These are phyloP conservation scores for Scheffersomyces parashehatae DNA, from an alignment of 1,139 yeast species.

Conservation along the genomic window DNA sequence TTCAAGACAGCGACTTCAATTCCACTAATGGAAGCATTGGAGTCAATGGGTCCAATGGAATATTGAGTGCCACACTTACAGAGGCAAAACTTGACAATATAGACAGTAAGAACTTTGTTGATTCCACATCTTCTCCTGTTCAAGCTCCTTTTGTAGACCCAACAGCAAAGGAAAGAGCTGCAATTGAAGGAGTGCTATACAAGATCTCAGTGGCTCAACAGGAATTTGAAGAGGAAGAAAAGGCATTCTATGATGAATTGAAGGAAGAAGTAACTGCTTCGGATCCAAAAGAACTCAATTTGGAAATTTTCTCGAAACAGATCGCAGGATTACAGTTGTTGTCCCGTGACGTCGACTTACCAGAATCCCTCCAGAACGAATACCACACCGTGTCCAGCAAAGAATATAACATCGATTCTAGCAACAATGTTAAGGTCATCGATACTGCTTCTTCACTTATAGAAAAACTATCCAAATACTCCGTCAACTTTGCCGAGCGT, in stretches of 20 bases:
- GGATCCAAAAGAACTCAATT: constrained; percentile 34
- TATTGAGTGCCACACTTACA: not conserved
- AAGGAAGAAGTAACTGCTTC: constrained; percentile 3
- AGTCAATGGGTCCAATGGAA: constrained; percentile 3
- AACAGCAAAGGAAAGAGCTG: constrained; percentile 20
- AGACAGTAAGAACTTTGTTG: constrained; percentile 2
- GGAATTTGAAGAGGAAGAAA: constrained; percentile 23
- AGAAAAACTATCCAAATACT: not conserved
- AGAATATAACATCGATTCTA: not conserved
- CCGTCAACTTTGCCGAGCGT: constrained; percentile 24
- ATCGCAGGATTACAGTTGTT: constrained; percentile 73
- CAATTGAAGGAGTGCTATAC: constrained; percentile 34
- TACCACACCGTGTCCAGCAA: constrained; percentile 8
- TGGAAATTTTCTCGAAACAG: constrained; percentile 61
- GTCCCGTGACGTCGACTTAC: constrained; percentile 76
- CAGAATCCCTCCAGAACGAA: constrained; percentile 43
- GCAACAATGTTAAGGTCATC: constrained; percentile 3
- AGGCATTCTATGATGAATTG: constrained; percentile 21
- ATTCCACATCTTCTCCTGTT: constrained; percentile 3
- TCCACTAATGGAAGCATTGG: constrained; percentile 7
- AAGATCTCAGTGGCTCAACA: constrained; percentile 32
- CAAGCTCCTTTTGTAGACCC: constrained; percentile 17
- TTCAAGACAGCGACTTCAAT: constrained; percentile 8
- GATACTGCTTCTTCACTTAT: not conserved
- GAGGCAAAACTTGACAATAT: constrained; percentile 1